Percentiles rank a stretch among this genome's conserved stretches.
These are phyloP conservation scores for Phytophthora rubi DNA, from an alignment of 352 stramenopile species.

Conservation along the genomic window DNA sequence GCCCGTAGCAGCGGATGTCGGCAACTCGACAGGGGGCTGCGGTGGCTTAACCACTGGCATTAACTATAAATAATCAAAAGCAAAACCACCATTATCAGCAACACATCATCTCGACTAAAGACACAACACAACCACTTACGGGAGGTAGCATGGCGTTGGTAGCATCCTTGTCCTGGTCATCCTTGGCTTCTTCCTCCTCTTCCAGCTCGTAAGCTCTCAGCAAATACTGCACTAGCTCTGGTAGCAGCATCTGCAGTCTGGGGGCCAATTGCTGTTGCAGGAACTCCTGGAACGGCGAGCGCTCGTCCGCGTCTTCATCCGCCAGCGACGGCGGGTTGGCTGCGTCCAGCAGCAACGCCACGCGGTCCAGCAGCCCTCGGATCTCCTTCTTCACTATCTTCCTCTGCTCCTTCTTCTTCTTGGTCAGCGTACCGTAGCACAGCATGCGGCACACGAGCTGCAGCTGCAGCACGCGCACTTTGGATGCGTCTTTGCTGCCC, in stretches of 20 bases:
- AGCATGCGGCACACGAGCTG: conserved; percentile 70
- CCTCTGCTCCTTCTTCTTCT: conserved; percentile 40
- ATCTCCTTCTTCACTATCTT: conserved; percentile 69
- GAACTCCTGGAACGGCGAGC: conserved; percentile 78
- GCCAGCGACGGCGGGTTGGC: conserved; percentile 67
- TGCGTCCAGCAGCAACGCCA: conserved; percentile 77
- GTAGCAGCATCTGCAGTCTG: conserved; percentile 48
- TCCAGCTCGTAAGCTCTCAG: conserved; percentile 64
- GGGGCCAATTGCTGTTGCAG: conserved; percentile 56
- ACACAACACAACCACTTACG: conserved; percentile 8
- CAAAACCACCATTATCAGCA: not conserved
- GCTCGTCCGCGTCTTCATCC: conserved; percentile 70
- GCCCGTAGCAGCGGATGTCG: conserved; percentile 1
- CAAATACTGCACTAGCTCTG: conserved; percentile 58
- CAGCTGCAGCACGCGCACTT: conserved; percentile 67
- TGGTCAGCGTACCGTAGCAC: conserved; percentile 32
- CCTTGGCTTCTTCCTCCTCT: conserved; percentile 39
- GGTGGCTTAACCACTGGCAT: conserved; percentile 29
- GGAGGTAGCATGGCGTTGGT: conserved; percentile 19
- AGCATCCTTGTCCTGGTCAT: conserved; percentile 3
- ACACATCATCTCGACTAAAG: not conserved
- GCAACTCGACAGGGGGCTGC: conserved; percentile 2
- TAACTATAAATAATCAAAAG: conserved; percentile 9
- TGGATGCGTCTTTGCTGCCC: conserved; percentile 38
- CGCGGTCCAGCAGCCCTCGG: conserved; percentile 66